Percentiles rank a stretch among this genome's conserved stretches.
These are phyloP conservation scores for Globisporangium nodosum DNA, from an alignment of 352 stramenopile genomes.

Conservation along the genomic window DNA sequence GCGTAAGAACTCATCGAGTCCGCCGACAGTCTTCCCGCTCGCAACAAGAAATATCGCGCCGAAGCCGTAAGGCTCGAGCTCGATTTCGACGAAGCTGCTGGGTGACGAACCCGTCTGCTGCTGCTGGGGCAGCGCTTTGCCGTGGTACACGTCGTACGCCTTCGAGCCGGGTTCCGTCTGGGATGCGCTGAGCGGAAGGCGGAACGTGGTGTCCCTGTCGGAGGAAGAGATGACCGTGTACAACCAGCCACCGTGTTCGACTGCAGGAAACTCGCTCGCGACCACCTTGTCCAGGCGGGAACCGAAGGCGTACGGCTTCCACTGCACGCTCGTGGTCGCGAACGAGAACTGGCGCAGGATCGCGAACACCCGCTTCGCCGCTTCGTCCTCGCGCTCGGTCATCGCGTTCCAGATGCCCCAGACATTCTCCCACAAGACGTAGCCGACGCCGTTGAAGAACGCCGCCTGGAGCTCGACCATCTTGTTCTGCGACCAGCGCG, in stretches of 20 bases:
- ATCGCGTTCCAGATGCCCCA: conserved; percentile 87
- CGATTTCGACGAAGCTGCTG: conserved; percentile 19
- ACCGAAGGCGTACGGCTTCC: conserved; percentile 42
- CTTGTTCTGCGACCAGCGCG: conserved; percentile 75
- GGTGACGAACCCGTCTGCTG: conserved; percentile 3
- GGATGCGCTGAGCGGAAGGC: conserved; percentile 24
- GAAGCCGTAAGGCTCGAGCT: conserved; percentile 57
- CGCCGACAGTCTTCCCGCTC: conserved; percentile 6
- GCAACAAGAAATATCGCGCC: conserved; percentile 39
- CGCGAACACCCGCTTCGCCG: conserved; percentile 47
- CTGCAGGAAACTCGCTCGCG: conserved; percentile 38
- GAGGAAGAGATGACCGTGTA: conserved; percentile 63
- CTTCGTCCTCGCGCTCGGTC: conserved; percentile 64
- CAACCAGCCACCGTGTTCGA: conserved; percentile 21
- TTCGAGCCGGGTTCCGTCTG: conserved; percentile 15
- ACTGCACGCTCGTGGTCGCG: conserved; percentile 34
- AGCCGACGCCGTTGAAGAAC: conserved; percentile 85
- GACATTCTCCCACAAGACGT: conserved; percentile 87
- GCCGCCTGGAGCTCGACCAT: conserved; percentile 53
- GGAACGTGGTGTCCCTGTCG: conserved; percentile 19
- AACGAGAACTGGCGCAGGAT: conserved; percentile 58
- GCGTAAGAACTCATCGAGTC: conserved; percentile 37
- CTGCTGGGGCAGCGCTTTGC: conserved; percentile 25
- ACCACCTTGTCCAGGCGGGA: conserved; percentile 26
- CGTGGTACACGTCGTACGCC: conserved; percentile 66